A percentile compares a stretch with the other conserved stretches of the same genome.
Evolutionary conservation across 495 filamentous ascomycete species (phyloP).

Genomic region (Penicillium dipodomyicola): DNA sequence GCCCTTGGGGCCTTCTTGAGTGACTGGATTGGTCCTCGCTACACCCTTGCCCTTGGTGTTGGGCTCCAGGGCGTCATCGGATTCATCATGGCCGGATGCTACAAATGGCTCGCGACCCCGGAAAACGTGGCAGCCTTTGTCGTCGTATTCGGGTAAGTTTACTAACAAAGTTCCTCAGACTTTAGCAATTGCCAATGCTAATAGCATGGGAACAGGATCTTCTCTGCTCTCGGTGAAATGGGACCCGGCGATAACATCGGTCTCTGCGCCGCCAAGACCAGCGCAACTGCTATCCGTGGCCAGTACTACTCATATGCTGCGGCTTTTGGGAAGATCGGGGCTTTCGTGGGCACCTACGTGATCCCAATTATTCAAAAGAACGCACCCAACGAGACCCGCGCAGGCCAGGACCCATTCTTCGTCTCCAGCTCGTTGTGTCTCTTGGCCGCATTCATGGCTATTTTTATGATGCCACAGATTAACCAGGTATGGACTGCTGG

Average conservation of each 20-base stretch:
- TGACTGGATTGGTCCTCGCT: conserved; percentile 73
- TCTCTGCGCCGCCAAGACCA: conserved; percentile 80
- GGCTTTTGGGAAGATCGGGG: conserved; percentile 81
- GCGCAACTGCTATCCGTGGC: conserved; percentile 80
- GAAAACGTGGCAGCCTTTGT: conserved; percentile 72
- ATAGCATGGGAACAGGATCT: conserved; percentile 53
- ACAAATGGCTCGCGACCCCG: conserved; percentile 58
- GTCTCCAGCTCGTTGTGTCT: conserved; percentile 65
- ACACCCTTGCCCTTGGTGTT: conserved; percentile 66
- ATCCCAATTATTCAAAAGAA: conserved; percentile 67
- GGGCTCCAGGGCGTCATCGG: conserved; percentile 71
- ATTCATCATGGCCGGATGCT: conserved; percentile 82
- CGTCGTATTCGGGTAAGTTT: conserved; percentile 60
- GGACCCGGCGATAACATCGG: conserved; percentile 93
- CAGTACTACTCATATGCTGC: conserved; percentile 92
- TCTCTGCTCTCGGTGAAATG: conserved; percentile 78
- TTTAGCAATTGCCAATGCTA: background rate
- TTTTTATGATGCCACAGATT: conserved; percentile 61
- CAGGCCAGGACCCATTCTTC: conserved; percentile 80
- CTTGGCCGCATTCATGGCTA: conserved; percentile 57
- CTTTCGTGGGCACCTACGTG: conserved; percentile 84
- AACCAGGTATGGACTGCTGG: conserved; percentile 49
- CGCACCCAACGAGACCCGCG: conserved; percentile 57
- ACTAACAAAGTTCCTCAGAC: too few relatives aligned
- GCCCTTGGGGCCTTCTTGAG: conserved; percentile 69